Conservation (phyloP, 192 early-diverging fungal species). For the Gaertneriomyces semiglobifer region DNA sequence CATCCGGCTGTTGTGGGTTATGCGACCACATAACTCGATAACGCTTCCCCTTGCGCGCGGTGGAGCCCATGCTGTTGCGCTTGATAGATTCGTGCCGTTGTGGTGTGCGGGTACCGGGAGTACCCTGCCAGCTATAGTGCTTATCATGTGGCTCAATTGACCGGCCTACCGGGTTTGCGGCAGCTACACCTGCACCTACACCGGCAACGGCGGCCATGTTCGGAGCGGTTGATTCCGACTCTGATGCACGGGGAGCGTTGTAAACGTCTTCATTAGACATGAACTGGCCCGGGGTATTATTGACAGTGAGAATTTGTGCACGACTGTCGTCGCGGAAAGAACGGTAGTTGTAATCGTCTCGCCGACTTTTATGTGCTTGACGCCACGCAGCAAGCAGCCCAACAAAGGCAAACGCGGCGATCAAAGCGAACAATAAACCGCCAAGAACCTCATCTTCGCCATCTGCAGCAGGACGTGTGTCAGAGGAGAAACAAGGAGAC, state of each 20-base stretch:
- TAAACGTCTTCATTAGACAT: not conserved
- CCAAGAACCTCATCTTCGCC: not conserved
- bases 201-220: not conserved
- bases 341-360: too few species aligned
- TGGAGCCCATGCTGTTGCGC: too few species aligned
- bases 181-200: not conserved
- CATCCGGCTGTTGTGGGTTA: constrained; percentile 19
- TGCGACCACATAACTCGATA: constrained; percentile 18
- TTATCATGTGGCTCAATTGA: not conserved
- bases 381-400: constrained; percentile 13
- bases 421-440: not conserved
- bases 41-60: not conserved
- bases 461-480: too few species aligned
- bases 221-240: not conserved
- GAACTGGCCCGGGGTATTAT: too few species aligned
- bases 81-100: too few species aligned
- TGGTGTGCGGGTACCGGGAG: too few species aligned
- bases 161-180: not conserved
- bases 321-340: too few species aligned
- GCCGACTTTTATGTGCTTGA: not conserved
- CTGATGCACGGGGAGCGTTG: not conserved
- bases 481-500: too few species aligned
- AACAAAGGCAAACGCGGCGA: not conserved
- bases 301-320: too few species aligned
- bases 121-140: too few species aligned